These are phyloP conservation scores for Aphanomyces cochlioides DNA, from an alignment of 352 stramenopile genomes.

Conservation along the genomic window DNA sequence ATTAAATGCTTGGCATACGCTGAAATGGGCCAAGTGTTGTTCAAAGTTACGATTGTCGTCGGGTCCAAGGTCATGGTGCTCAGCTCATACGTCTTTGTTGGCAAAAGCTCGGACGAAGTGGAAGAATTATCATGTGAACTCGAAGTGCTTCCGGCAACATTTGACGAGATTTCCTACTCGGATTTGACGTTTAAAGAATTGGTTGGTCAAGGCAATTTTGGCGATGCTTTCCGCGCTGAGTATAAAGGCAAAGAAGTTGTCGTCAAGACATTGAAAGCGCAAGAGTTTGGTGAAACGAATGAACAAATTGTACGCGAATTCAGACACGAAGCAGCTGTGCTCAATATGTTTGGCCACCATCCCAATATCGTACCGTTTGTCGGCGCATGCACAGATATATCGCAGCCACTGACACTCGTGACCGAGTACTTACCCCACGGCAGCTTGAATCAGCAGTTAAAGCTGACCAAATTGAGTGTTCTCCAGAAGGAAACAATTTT, in stretches of 20 bases:
- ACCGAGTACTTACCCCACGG: slow-evolving; percentile 66
- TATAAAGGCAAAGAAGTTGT: slow-evolving; percentile 44
- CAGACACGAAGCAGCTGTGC: slow-evolving; percentile 69
- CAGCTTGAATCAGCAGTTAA: slow-evolving; percentile 63
- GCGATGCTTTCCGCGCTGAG: slow-evolving; percentile 57
- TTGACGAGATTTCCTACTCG: slow-evolving; percentile 61
- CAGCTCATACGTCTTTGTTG: slow-evolving; percentile 47
- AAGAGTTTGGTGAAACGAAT: slow-evolving; percentile 65
- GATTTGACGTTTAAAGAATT: slow-evolving; percentile 67
- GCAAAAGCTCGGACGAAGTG: slow-evolving; percentile 47
- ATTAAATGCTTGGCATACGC: slow-evolving; percentile 56
- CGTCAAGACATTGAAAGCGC: slow-evolving; percentile 37
- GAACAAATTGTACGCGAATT: slow-evolving; percentile 73
- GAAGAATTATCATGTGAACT: slow-evolving; percentile 53
- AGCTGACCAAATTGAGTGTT: slow-evolving; percentile 38
- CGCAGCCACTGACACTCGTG: slow-evolving; percentile 55
- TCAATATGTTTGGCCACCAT: slow-evolving; percentile 80
- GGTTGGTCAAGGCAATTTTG: slow-evolving; percentile 61
- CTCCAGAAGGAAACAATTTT: slow-evolving; percentile 58
- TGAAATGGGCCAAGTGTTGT: slow-evolving; percentile 55
- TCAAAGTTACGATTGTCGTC: slow-evolving; percentile 69
- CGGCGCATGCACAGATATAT: slow-evolving; percentile 60
- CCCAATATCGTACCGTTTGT: slow-evolving; percentile 74
- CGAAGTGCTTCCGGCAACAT: slow-evolving; percentile 67
- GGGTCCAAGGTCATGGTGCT: slow-evolving; percentile 63